phyloP scores from a whole-genome alignment of 371 early-diverging fungal genomes.

The Apophysomyces ossiformis region DNA sequence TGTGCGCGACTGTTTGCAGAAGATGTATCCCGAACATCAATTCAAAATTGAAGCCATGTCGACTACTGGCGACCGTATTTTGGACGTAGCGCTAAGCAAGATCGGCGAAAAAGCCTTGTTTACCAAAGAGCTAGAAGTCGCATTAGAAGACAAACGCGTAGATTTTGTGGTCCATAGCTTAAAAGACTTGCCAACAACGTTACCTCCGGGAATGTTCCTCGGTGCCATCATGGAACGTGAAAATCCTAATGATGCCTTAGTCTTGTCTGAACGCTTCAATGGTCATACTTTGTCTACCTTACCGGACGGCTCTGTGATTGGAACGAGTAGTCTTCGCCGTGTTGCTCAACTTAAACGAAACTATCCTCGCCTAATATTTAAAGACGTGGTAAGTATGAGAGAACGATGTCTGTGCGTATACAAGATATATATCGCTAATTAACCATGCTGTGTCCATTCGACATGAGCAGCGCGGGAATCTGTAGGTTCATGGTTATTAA shows the following conservation, averaged over 20 bases:
- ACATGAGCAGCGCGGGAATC: conserved; percentile 41
- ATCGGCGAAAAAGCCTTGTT: conserved; percentile 94
- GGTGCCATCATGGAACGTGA: conserved; percentile 88
- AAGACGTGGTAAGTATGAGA: conserved; percentile 72
- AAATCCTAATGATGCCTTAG: conserved; percentile 90
- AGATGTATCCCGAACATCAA: conserved; percentile 40
- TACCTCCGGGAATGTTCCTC: conserved; percentile 83
- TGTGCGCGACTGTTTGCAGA: conserved; percentile 67
- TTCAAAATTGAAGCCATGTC: conserved; percentile 78
- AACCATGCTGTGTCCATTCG: too few species aligned
- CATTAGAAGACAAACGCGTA: conserved; percentile 72
- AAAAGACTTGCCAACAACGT: conserved; percentile 93
- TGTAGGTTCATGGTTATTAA: conserved; percentile 29
- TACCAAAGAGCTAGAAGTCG: conserved; percentile 92
- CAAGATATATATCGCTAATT: too few species aligned
- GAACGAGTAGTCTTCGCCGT: conserved; percentile 92
- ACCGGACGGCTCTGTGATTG: conserved; percentile 82
- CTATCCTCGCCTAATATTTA: conserved; percentile 81
- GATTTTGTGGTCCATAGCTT: conserved; percentile 94
- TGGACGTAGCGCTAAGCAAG: conserved; percentile 85
- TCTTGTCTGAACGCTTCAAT: conserved; percentile 46
- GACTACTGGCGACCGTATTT: conserved; percentile 88
- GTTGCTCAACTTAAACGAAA: conserved; percentile 83
- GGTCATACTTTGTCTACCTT: conserved; percentile 61
- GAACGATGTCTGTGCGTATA: too few species aligned